Evolutionary conservation across 2,329 filamentous ascomycete genomes (phyloP).

Genomic region (Gnomoniopsis smithogilvyi): DNA sequence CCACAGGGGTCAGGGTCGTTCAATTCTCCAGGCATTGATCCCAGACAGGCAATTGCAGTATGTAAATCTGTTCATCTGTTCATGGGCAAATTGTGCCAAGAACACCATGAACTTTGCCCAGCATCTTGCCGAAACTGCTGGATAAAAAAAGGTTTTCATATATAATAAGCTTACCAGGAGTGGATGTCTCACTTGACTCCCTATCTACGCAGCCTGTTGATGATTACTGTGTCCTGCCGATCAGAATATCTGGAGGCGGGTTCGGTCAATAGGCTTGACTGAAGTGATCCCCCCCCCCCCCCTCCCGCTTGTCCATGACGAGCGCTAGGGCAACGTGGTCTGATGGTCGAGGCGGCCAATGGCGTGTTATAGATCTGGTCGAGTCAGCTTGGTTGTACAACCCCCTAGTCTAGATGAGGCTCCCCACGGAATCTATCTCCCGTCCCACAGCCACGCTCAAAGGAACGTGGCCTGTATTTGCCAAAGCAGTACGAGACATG

Average conservation of each 20-base stretch:
- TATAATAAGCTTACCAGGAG: not conserved
- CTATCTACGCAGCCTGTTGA: not conserved
- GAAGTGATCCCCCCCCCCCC: not conserved
- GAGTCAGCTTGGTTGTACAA: not conserved
- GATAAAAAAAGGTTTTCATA: not conserved
- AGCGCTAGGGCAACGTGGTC: not conserved
- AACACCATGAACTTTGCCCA: not conserved
- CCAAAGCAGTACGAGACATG: not conserved
- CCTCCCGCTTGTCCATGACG: not conserved
- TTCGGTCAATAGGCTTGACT: not conserved
- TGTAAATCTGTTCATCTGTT: not conserved
- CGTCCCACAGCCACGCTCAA: not conserved
- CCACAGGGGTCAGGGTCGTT: not conserved
- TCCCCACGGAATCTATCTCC: not conserved
- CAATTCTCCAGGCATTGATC: not conserved
- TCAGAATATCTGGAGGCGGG: not conserved
- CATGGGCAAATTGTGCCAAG: not conserved
- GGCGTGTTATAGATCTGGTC: slow-evolving; percentile 2
- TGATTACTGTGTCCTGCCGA: not conserved
- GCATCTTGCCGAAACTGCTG: not conserved
- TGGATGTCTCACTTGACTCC: no score
- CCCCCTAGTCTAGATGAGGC: not conserved
- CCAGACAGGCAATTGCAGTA: not conserved
- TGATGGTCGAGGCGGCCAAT: not conserved
- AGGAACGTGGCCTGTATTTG: not conserved